A percentile compares a stretch with the other conserved stretches of the same genome.
These are phyloP conservation scores for Raphanus sativus DNA, from an alignment of 345 rosid species.

Conservation along the genomic window DNA sequence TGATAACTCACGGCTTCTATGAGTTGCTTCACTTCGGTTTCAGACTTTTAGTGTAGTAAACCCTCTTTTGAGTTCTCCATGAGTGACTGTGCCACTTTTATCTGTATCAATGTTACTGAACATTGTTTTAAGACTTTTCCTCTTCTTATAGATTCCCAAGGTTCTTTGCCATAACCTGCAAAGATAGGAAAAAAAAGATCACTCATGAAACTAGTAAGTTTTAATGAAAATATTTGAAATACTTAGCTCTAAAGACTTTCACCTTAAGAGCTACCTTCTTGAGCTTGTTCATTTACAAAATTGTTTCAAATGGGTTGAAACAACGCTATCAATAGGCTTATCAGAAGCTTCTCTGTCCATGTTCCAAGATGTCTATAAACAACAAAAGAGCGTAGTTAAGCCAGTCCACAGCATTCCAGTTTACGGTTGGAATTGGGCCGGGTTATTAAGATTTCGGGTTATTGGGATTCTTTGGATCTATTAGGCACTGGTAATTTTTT, in stretches of 20 bases:
- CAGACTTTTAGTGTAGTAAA: constrained; percentile 59
- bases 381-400: not conserved
- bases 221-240: no score
- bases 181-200: not conserved
- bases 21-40: constrained; percentile 69
- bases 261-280: not conserved
- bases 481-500: no score
- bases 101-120: constrained; percentile 66
- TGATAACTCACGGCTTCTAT: constrained; percentile 70
- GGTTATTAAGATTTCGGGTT: no score
- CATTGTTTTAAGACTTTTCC: constrained; percentile 67
- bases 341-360: not conserved
- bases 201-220: not conserved
- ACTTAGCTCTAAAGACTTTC: not conserved
- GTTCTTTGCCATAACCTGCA: constrained; percentile 67
- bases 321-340: not conserved
- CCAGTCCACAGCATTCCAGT: no score
- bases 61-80: constrained; percentile 67
- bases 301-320: not conserved
- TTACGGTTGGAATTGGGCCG: no score
- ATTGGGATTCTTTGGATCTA: no score
- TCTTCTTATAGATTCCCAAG: constrained; percentile 52
- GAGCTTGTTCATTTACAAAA: not conserved
- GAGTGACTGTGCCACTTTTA: constrained; percentile 34
- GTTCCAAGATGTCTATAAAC: not conserved